Conservation (phyloP, 805 yeast species). For the Saccharomyces kudriavzevii region DNA sequence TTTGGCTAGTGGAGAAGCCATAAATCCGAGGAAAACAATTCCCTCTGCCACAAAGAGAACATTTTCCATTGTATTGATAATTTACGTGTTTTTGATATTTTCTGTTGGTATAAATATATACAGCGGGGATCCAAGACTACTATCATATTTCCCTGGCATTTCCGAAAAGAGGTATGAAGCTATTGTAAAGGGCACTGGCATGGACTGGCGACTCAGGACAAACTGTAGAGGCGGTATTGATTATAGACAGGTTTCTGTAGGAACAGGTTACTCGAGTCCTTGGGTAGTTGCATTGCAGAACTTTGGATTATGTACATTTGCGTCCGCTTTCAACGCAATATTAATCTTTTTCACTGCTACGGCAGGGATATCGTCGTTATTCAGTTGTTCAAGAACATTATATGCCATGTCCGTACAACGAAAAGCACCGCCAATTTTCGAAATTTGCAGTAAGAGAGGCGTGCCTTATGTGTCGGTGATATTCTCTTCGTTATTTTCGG, state of each 20-base stretch:
- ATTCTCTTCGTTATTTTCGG: conserved; percentile 52
- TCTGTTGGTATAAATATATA: conserved; percentile 65
- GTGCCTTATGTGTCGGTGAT: conserved; percentile 68
- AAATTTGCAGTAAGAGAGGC: conserved; percentile 53
- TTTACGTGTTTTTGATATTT: conserved; percentile 60
- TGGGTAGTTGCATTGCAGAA: conserved; percentile 49
- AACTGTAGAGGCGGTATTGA: conserved; percentile 62
- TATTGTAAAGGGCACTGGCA: conserved; percentile 11
- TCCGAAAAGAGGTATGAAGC: conserved; percentile 9
- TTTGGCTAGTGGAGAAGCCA: conserved; percentile 80
- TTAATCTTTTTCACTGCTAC: conserved; percentile 47
- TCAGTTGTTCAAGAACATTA: conserved; percentile 53
- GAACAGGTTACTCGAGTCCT: conserved; percentile 43
- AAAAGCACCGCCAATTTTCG: conserved; percentile 54
- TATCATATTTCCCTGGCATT: conserved; percentile 39
- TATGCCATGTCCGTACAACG: conserved; percentile 48
- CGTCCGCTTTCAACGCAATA: conserved; percentile 44
- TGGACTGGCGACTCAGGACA: conserved; percentile 55
- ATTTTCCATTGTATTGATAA: conserved; percentile 58
- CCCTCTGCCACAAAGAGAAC: conserved; percentile 72
- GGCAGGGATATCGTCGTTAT: conserved; percentile 51
- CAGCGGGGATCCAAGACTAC: conserved; percentile 67
- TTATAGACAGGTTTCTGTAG: conserved; percentile 44
- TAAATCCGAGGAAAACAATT: conserved; percentile 66
- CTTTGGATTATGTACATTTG: conserved; percentile 43